These are phyloP conservation scores for Aspergillus sclerotioniger DNA, from an alignment of 495 filamentous ascomycete species.

Conservation along the genomic window DNA sequence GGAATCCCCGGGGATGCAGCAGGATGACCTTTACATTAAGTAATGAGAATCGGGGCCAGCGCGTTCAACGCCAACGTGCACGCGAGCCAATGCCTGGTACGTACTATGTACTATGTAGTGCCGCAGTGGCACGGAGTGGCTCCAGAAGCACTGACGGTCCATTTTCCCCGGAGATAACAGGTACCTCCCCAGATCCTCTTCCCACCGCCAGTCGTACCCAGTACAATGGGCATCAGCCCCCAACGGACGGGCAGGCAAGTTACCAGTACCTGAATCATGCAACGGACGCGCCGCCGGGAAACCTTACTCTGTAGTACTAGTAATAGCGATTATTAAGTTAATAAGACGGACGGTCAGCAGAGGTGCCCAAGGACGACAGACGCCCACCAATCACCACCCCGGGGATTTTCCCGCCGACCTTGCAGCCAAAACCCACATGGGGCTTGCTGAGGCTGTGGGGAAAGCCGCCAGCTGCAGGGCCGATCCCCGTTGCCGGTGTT, in stretches of 20 bases:
- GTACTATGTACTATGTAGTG: background rate
- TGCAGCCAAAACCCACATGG: conserved; percentile 9
- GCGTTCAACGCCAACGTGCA: background rate
- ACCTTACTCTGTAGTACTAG: background rate
- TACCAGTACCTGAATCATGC: background rate
- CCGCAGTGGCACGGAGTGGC: background rate
- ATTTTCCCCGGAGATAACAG: background rate
- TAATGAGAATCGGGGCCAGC: background rate
- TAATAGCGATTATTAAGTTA: background rate
- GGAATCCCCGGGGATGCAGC: background rate
- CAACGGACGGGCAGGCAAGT: background rate
- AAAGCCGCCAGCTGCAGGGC: conserved; percentile 29
- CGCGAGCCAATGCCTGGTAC: background rate
- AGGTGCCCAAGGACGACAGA: conserved; percentile 1
- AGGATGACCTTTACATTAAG: background rate
- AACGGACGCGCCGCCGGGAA: background rate
- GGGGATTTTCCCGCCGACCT: conserved; percentile 1
- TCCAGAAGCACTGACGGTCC: background rate
- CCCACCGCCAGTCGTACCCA: background rate
- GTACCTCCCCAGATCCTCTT: background rate
- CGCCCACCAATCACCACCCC: conserved; percentile 2
- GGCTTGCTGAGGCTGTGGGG: conserved; percentile 20
- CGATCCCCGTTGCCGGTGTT: conserved; percentile 30
- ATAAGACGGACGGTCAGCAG: background rate
- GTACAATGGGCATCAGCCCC: background rate